Evolutionary conservation across 495 filamentous ascomycete genomes (phyloP), one percentile per base, ranked within the genome.

Genomic region (Hypomontagnella monticulosa): DNA sequence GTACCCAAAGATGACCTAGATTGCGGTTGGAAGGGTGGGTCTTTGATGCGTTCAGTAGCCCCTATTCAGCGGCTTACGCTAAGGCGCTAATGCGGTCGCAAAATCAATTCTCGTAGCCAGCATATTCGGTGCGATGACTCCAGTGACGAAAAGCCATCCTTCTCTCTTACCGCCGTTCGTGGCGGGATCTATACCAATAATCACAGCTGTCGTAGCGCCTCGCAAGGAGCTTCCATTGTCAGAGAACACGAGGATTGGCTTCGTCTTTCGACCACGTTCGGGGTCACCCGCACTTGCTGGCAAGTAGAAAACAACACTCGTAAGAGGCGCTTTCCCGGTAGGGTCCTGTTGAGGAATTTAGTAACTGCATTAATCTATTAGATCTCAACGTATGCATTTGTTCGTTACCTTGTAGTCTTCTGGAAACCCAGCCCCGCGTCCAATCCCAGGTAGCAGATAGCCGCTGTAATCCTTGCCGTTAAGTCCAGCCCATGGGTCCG

Each of bases 401-500:
- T 27, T 27, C 23, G 6, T 27, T 27, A 27, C 23, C 23, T 27
- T 2, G 8, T 63, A 69, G 1, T 67, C 78, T 10, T 60, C 38
- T 1, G 51, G 44, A 4, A 86, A 46, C 10, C 81, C 74, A 4
- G 76, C 27, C 0, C 73, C 75, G 42, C 78, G 73, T 10, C 77
- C 65, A 12, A 88, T 55, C 4, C 86, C 86, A 0, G 84, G 78
- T 0, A 84, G 61, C 0, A 89, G 67, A 37, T 84, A 84, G 0
- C 87, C 85, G 49, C 85, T 88, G 51, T 83, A 85, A 4, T 87
- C 86, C 41, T 82, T 86, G 4, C 79, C 85, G 60, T 86, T 81
- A 34, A 78, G 61, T 11, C 80, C 82, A 10, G 81, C 79, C 65
- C 85, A 86, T 56, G 78, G 77, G 42, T 81, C 78, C 1, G 64